phyloP scores from a whole-genome alignment of 768 basidiomycete genomes.

The Tricholoma hemisulphureum region DNA sequence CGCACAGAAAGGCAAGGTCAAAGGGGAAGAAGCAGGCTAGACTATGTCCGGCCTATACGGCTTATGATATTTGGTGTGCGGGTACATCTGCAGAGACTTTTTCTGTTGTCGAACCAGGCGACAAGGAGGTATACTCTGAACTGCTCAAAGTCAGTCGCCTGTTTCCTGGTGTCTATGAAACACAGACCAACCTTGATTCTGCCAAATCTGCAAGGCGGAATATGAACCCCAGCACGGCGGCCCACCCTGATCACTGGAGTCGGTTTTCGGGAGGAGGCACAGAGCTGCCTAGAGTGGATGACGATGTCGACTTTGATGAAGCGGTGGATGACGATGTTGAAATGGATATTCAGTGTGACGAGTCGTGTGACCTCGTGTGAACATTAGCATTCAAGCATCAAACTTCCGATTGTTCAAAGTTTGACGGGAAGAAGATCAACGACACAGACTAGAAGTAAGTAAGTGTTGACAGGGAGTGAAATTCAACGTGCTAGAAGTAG shows the following conservation, averaged over 20 bases:
- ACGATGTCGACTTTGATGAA: background rate
- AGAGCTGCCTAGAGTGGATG: background rate
- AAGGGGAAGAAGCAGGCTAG: background rate
- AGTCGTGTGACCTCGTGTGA: no score
- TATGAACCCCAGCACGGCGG: background rate
- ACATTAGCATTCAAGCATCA: no score
- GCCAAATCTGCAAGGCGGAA: background rate
- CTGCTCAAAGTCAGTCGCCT: background rate
- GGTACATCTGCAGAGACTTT: background rate
- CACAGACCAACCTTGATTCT: no score
- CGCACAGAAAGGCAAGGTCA: background rate
- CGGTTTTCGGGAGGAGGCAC: background rate
- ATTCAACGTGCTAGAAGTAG: no score
- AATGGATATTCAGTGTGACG: no score
- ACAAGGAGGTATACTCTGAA: background rate
- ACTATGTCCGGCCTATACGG: background rate
- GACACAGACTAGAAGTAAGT: no score
- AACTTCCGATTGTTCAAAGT: no score
- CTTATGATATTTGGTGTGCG: constrained; percentile 3
- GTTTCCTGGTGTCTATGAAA: background rate
- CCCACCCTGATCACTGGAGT: background rate
- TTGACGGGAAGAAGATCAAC: no score
- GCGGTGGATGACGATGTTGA: background rate
- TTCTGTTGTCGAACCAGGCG: background rate
- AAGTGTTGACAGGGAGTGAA: no score